A percentile compares a stretch with the other conserved stretches of the same genome.
phyloP scores from a whole-genome alignment of 768 basidiomycete species.

The Candolleomyces efflorescens region DNA sequence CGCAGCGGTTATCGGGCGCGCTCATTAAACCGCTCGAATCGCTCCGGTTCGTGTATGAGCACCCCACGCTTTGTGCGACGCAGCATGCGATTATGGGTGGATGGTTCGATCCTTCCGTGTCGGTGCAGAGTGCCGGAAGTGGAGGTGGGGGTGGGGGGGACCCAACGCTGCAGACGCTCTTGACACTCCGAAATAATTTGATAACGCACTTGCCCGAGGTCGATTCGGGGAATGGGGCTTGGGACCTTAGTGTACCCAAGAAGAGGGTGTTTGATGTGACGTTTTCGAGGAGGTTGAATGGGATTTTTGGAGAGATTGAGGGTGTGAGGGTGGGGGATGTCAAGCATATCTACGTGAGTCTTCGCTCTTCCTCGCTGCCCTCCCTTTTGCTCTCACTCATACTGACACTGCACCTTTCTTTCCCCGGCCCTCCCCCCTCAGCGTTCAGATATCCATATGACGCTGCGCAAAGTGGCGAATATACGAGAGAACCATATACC shows the following conservation, averaged over 20 bases:
- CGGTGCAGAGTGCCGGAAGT: no score
- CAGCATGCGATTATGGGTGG: conserved; percentile 1
- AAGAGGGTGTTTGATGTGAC: neutral
- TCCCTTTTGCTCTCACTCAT: no score
- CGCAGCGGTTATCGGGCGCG: neutral
- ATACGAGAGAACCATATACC: neutral
- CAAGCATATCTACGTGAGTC: conserved; percentile 2
- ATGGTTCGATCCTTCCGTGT: conserved; percentile 1
- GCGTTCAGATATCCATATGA: conserved; percentile 1
- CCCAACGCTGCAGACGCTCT: neutral
- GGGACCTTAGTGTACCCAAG: neutral
- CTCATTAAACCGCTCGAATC: neutral
- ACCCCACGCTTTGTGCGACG: neutral
- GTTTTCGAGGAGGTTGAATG: conserved; percentile 1
- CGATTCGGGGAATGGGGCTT: neutral
- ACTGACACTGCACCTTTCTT: neutral
- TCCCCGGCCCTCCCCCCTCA: neutral
- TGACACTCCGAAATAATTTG: neutral
- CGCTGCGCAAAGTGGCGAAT: neutral
- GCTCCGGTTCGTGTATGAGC: conserved; percentile 2
- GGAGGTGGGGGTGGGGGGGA: neutral
- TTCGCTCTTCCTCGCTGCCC: no score
- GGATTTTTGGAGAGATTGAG: neutral
- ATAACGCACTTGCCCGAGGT: neutral
- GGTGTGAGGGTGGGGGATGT: neutral